Evolutionary conservation across 768 basidiomycete genomes (phyloP), one percentile per base, ranked within the genome.

Genomic region (Pulveroboletus ravenelii): DNA sequence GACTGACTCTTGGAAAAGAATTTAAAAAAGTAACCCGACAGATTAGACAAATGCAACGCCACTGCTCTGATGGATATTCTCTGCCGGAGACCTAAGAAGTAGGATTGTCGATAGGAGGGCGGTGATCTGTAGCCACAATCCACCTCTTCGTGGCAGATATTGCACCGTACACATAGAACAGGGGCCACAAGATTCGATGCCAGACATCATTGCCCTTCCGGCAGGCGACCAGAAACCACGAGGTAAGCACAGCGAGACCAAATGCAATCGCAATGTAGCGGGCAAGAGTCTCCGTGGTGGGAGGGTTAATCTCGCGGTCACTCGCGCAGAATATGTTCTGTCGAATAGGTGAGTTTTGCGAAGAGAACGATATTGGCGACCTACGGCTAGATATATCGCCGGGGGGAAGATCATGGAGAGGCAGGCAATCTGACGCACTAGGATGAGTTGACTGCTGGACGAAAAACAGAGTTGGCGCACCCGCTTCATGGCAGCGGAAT

Each of bases 401-500:
- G 82, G 82, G 10, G 84, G 71, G 62, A 82, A 84, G 25, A 80
- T 62, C 79, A 82, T 83, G 0, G 80, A 78, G 2, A 84, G 67
- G 52, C 80, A 81, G 0, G 79, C 56, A 25, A 68, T 64, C 65
- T 68, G 48, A 74, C 47, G 2, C 9, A 46, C 8, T 27, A 67
- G 9, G 63, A 48, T 9, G 31, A 18, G 30, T 7, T 20, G 10
- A 25, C 40, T 17, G 23, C 35, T 41, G 15, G 13, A 31, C 18
- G 9, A 39, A 51, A 23, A 43, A 37, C 55, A 15, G 34, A 27
- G 25, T 27, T 6, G 25, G 25, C 25, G 25, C 25, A 57, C 64
- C 55, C 69, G 69, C 23, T 70, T 71, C 64, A 70, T 72, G 5
- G 70, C 65, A 45, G 66, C 62, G 56, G 76, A 78, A 50, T 74